Base-by-base conservation (phyloP, 2,329 filamentous ascomycete species). In the Xenoacremonium recifei region DNA sequence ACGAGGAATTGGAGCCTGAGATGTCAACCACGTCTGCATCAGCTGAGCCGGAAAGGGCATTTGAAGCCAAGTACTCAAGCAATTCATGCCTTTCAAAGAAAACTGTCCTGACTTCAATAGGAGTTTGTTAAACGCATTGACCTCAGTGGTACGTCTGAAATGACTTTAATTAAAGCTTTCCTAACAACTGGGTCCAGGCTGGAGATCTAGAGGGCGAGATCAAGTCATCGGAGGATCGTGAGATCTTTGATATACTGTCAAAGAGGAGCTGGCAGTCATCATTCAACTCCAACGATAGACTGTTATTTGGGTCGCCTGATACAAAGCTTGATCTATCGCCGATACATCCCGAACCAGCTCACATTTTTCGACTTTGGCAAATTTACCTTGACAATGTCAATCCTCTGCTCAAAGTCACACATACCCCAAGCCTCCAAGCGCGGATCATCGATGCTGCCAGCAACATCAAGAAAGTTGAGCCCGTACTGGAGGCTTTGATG, bases 381-480 rank as follows among this genome's bases (percentile, higher is more conserved):
- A 61, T 73, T 1, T 84, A 77, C 47, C 59, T 82, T 1, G 71
- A 80, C 20, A 79, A 80, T 31, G 71, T 82, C 37, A 69, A 83
- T 47, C 79, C 79, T 0, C 49, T 84, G 3, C 59, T 82, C n/a
- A 82, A 80, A 39, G 66, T 82, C 25, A 75, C 76, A 0, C 80
- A 84, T 49, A 69, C 71, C 0, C 78, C 79, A 0, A 79, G 60
- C 2, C 53, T 82, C 0, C 79, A 83, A 45, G 50, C 54, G 2
- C 69, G 67, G 3, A 70, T 84, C 5, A 67, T 82, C 12, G 69
- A 78, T 15, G 76, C 74, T 1, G 64, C 63, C 1, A 60, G 65
- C 7, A 62, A 78, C 27, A 7, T 75, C 1, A 46, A 53, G 2
- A 66, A 58, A n/a, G 62, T 77, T 9, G 51, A 51, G 3, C 59